Evolutionary conservation across 805 yeast genomes (phyloP).

Genomic region (Middelhovenomyces tepae): DNA sequence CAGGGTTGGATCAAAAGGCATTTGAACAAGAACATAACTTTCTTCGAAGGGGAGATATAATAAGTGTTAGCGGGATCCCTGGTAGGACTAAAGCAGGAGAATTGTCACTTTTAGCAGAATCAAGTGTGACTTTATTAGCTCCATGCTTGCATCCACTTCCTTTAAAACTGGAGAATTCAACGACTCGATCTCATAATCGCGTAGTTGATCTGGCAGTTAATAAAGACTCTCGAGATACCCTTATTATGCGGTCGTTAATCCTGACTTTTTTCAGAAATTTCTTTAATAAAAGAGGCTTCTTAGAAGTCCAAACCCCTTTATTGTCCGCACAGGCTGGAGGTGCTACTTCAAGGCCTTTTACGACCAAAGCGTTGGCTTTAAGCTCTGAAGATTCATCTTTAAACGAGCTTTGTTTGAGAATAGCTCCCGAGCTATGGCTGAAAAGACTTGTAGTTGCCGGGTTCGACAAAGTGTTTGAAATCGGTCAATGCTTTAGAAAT

Average conservation of each 20-base stretch:
- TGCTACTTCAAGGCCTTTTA: slow-evolving; percentile 86
- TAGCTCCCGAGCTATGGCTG: slow-evolving; percentile 95
- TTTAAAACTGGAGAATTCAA: slow-evolving; percentile 45
- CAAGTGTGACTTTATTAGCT: slow-evolving; percentile 45
- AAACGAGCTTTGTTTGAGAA: slow-evolving; percentile 51
- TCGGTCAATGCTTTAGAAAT: slow-evolving; percentile 72
- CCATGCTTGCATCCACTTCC: slow-evolving; percentile 71
- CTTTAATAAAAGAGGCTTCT: slow-evolving; percentile 45
- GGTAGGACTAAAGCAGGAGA: slow-evolving; percentile 74
- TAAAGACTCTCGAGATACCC: slow-evolving; percentile 37
- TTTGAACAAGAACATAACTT: slow-evolving; percentile 31
- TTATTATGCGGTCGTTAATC: slow-evolving; percentile 46
- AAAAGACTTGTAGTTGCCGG: slow-evolving; percentile 79
- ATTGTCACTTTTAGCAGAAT: slow-evolving; percentile 52
- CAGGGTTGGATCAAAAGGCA: slow-evolving; percentile 34
- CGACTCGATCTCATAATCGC: slow-evolving; percentile 54
- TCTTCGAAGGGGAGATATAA: slow-evolving; percentile 63
- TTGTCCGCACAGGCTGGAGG: slow-evolving; percentile 66
- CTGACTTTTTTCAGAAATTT: slow-evolving; percentile 48
- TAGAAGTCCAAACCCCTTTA: slow-evolving; percentile 88
- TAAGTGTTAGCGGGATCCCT: slow-evolving; percentile 60
- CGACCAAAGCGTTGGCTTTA: slow-evolving; percentile 36
- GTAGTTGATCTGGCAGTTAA: slow-evolving; percentile 68
- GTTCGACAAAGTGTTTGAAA: slow-evolving; percentile 76
- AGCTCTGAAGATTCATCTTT: slow-evolving; percentile 4